phyloP scores from a whole-genome alignment of 495 filamentous ascomycete genomes.

The Talaromyces adpressus region DNA sequence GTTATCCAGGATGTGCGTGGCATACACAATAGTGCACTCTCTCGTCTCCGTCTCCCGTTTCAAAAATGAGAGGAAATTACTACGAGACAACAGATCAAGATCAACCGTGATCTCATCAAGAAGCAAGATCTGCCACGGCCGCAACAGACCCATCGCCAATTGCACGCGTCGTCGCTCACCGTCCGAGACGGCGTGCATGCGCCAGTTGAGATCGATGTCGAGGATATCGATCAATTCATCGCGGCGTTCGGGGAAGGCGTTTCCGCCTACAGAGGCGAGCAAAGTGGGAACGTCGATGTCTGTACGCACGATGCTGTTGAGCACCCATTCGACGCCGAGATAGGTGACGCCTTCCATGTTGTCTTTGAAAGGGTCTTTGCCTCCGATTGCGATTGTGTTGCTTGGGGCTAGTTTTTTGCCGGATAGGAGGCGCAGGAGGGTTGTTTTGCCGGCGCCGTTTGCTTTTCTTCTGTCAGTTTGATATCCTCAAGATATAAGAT shows the following conservation, averaged over 20 bases:
- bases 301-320: constrained; percentile 92
- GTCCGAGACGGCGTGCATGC: constrained; percentile 90
- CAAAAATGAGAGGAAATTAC: constrained; percentile 81
- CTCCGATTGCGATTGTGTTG: constrained; percentile 63
- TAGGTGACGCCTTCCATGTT: constrained; percentile 91
- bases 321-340: constrained; percentile 94
- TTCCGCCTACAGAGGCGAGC: constrained; percentile 76
- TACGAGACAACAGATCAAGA: constrained; percentile 75
- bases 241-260: constrained; percentile 68
- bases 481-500: background rate
- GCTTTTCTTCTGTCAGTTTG: constrained; percentile 36
- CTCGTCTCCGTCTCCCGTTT: constrained; percentile 77
- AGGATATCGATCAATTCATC: constrained; percentile 84
- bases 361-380: constrained; percentile 84
- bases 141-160: constrained; percentile 87
- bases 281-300: constrained; percentile 89
- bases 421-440: constrained; percentile 80
- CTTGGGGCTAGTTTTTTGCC: constrained; percentile 86
- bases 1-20: constrained; percentile 94
- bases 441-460: constrained; percentile 97
- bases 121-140: constrained; percentile 87
- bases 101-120: constrained; percentile 98
- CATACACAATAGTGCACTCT: constrained; percentile 89
- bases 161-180: constrained; percentile 90
- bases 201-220: constrained; percentile 87